A percentile compares a stretch with the other conserved stretches of the same genome.
These are phyloP conservation scores for Pseudozyma thailandica DNA, from an alignment of 1,284 basidiomycete species.

Conservation along the genomic window DNA sequence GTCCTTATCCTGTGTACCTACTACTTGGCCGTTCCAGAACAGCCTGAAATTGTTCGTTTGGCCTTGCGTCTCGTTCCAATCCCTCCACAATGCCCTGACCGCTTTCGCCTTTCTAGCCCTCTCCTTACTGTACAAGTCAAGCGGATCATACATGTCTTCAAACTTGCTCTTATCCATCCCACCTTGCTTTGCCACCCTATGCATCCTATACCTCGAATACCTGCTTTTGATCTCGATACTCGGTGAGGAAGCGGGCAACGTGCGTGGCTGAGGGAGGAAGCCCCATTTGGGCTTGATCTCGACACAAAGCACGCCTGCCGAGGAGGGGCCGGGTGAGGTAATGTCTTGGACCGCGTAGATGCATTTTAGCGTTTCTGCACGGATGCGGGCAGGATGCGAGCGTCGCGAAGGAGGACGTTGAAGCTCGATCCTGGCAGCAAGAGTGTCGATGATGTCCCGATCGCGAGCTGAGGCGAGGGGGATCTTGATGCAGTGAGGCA, in stretches of 20 bases:
- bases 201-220: constrained; percentile 45
- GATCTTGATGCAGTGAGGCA: constrained; percentile 22
- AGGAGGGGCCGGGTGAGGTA: constrained; percentile 12
- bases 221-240: constrained; percentile 37
- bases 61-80: constrained; percentile 22
- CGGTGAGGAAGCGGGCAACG: constrained; percentile 26
- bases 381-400: constrained; percentile 21
- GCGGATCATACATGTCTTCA: constrained; percentile 38
- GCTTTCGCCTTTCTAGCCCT: constrained; percentile 20
- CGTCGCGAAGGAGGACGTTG: constrained; percentile 25
- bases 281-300: constrained; percentile 57
- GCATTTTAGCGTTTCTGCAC: constrained; percentile 17
- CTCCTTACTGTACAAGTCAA: constrained; percentile 40
- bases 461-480: constrained; percentile 14
- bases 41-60: constrained; percentile 45
- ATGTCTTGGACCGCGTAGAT: constrained; percentile 46
- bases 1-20: constrained; percentile 10
- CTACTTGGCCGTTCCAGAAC: constrained; percentile 40
- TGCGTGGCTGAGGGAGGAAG: constrained; percentile 21
- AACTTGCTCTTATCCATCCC: constrained; percentile 15
- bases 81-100: constrained; percentile 22
- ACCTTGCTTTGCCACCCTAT: constrained; percentile 18
- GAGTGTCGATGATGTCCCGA: constrained; percentile 26
- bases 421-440: constrained; percentile 37
- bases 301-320: constrained; percentile 22